phyloP scores from a whole-genome alignment of 345 rosid species.

The Pugionium dolabratum region DNA sequence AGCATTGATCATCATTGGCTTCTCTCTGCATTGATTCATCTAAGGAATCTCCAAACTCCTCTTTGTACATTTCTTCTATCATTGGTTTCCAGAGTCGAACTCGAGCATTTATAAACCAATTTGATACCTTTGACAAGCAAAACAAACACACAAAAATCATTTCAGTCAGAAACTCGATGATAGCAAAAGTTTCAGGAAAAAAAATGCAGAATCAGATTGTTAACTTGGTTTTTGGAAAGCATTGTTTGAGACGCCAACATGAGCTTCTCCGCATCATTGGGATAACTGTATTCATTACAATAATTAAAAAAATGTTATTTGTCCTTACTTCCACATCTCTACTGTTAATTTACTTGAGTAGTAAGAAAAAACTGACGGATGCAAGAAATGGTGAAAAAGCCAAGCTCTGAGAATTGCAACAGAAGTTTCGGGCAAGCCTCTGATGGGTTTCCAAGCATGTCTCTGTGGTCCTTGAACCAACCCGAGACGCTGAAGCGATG shows the following conservation, averaged over 20 bases:
- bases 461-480: slow-evolving; percentile 64
- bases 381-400: slow-evolving; percentile 93
- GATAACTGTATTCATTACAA: slow-evolving; percentile 58
- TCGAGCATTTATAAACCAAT: slow-evolving; percentile 93
- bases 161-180: neutral
- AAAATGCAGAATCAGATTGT: neutral
- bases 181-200: neutral
- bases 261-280: slow-evolving; percentile 76
- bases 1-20: slow-evolving; percentile 54
- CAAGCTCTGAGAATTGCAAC: slow-evolving; percentile 80
- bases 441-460: slow-evolving; percentile 85
- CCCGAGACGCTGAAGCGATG: slow-evolving; percentile 72
- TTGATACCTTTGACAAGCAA: slow-evolving; percentile 57
- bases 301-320: slow-evolving; percentile 1
- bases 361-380: slow-evolving; percentile 66
- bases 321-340: neutral
- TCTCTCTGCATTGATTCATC: slow-evolving; percentile 61
- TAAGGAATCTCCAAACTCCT: slow-evolving; percentile 76
- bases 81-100: slow-evolving; percentile 96
- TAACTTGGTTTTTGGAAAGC: slow-evolving; percentile 75
- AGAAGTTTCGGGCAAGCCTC: slow-evolving; percentile 87
- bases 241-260: slow-evolving; percentile 77
- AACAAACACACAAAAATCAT: slow-evolving; percentile 7
- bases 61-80: slow-evolving; percentile 92
- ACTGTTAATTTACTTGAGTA: slow-evolving; percentile 7